These are phyloP conservation scores for Magnolia kwangsiensis DNA, from an alignment of 164 flowering plant species.

Conservation along the genomic window DNA sequence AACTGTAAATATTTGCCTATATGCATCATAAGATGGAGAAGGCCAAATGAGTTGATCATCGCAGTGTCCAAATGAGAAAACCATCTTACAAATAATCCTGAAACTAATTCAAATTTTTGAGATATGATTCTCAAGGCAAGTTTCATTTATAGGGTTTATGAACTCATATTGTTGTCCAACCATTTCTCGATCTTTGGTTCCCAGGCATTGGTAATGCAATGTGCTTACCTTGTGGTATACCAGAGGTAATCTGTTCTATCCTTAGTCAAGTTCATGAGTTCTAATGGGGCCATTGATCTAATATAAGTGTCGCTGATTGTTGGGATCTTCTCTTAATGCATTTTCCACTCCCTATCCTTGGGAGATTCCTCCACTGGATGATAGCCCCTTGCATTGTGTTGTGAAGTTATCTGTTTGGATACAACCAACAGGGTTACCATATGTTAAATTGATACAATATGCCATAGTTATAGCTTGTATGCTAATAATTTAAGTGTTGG, in stretches of 20 bases:
- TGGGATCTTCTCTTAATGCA: slow-evolving; percentile 45
- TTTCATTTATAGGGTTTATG: no score
- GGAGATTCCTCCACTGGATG: slow-evolving; percentile 23
- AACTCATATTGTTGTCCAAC: no score
- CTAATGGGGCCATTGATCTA: slow-evolving; percentile 23
- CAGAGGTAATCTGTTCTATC: slow-evolving; percentile 83
- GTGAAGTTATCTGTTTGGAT: slow-evolving; percentile 53
- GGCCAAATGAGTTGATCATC: background rate
- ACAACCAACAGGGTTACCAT: background rate
- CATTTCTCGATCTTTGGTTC: background rate
- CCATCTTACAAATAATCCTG: background rate
- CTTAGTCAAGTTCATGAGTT: slow-evolving; percentile 50
- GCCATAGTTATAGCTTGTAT: background rate
- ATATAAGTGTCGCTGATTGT: slow-evolving; percentile 11
- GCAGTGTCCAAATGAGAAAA: background rate
- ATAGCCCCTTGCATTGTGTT: slow-evolving; percentile 63
- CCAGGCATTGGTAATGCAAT: background rate
- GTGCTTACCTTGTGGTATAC: slow-evolving; percentile 68
- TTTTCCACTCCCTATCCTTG: slow-evolving; percentile 43
- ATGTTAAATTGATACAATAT: background rate
- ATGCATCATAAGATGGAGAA: background rate
- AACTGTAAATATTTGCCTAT: slow-evolving; percentile 29
- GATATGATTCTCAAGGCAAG: no score
- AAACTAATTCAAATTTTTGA: no score
- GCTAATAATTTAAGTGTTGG: no score